Evolutionary conservation across 352 stramenopile genomes (phyloP).

Genomic region (Phytophthora palmivora): DNA sequence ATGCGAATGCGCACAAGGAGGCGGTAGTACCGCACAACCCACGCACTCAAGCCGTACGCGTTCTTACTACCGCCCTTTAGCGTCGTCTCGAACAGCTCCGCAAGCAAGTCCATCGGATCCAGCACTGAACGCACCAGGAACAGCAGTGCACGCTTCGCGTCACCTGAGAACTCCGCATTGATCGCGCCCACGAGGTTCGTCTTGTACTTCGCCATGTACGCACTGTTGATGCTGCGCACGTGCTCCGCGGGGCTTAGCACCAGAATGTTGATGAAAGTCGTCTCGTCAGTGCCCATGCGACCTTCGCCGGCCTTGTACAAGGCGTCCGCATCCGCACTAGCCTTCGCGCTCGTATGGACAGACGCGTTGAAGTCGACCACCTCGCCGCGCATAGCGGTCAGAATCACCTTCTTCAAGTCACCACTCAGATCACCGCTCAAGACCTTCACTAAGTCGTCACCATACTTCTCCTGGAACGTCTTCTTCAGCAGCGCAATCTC

Average conservation of each 20-base stretch:
- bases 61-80: constrained; percentile 47
- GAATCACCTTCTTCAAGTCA: constrained; percentile 69
- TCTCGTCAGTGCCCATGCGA: constrained; percentile 64
- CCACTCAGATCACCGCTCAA: constrained; percentile 58
- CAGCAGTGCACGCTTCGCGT: constrained; percentile 48
- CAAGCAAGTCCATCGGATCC: constrained; percentile 39
- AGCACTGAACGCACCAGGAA: constrained; percentile 43
- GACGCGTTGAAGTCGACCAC: constrained; percentile 51
- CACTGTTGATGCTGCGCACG: constrained; percentile 54
- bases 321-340: constrained; percentile 49
- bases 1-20: constrained; percentile 44
- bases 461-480: constrained; percentile 63
- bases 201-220: constrained; percentile 62
- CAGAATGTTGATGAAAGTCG: constrained; percentile 57
- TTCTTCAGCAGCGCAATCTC: constrained; percentile 82
- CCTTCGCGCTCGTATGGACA: constrained; percentile 64
- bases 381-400: constrained; percentile 46
- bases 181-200: constrained; percentile 54
- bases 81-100: constrained; percentile 47
- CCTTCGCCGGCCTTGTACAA: constrained; percentile 77
- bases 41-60: constrained; percentile 27
- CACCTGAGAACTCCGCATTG: constrained; percentile 57
- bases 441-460: constrained; percentile 56
- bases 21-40: constrained; percentile 42
- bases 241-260: constrained; percentile 50